Base-by-base conservation (phyloP, 148 eudicot genomes). In the Rhododendron henanense region DNA sequence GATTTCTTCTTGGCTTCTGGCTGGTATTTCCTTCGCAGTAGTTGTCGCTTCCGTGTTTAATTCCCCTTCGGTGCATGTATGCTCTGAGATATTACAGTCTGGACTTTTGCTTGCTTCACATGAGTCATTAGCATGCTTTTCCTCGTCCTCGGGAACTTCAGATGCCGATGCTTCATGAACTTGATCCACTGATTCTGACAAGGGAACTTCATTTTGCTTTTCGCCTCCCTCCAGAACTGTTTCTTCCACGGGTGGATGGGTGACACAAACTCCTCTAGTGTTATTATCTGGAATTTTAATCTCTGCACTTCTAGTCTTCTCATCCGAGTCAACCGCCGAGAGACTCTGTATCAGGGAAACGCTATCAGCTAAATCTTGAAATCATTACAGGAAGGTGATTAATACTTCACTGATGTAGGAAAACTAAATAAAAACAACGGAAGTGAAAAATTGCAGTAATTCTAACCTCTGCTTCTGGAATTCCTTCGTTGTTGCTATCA, bases 401-500 rank as follows among this genome's bases (percentile, higher is more conserved):
- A 5, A 35, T 51, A 33, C 39, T 13, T 51, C 31, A 51, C 6
- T 10, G 39, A 19, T 15, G 10, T 5, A 35, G 39, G 51, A 83
- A 69, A 50, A 47, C 44, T 48, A 53, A 35, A 23, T 9, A 0
- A 28, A 55, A 57, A 13, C 13, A 8, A 10, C 5, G 57, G 53
- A 79, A 48, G 18, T 48, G 13, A 55, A 79, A 51, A 28, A 10
- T 11, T 82, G 15, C 41, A 28, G 59, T 21, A 21, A 80, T 51
- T 16, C 16, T 51, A n/a, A 87, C 89, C 89, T 87, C 78, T 81
- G 59, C 82, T 79, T 53, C 79, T 48, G 53, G 84, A 79, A 51
- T 81, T 80, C 51, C 84, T 23, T 61, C 28, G 1, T 6, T n/a
- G 21, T 41, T 79, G 57, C 48, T 79, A 85, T 47, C 57, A 48